Base-by-base conservation (phyloP, 352 stramenopile species). In the Blastocystis sp. region DNA sequence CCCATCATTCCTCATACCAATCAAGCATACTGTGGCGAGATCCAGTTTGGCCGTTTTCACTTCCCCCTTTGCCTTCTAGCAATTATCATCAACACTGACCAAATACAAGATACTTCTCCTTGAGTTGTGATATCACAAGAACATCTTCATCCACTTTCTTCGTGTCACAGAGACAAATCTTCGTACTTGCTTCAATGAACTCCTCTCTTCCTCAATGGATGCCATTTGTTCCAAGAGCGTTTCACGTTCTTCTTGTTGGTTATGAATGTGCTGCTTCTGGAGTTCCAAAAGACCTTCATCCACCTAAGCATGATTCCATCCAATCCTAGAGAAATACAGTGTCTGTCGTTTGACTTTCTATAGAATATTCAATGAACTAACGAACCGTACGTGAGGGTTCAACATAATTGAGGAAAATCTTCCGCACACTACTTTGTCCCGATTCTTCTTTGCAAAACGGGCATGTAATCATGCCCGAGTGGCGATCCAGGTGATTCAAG, bases 391-490 rank as follows among this genome's bases (percentile, higher is more conserved):
- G 24, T 64, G 8, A 34, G 46, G 18, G 42, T n/a, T 81, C 69
- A 4, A 40, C 21, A 49, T 29, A 61, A 38, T 61, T 40, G 14
- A 81, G 34, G 56, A 48, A 81, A n/a, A 81, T 11, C 42, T 42
- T 81, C 56, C 69, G 27, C 24, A 81, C 69, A n/a, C 56, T 51
- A 8, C 34, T 48, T 65, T 63, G 16, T 44, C 27, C 54, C 36
- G 56, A 63, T 27, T 11, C 34, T 29, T 46, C 21, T 64, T 81
- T 81, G 40, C 69, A 81, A 48, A 65, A 81, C n/a, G 69, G 69
- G 69, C 69, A 81, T 1, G 36, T 0, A n/a, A 64, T 38, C 0
- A 64, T 64, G 42, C 29, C 24, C 6, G 40, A 36, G 18, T 38
- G 14, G n/a, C 6, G 27, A 0, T 36, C n/a, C 29, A 81, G 53